Percentiles rank a stretch among this genome's conserved stretches.
Conservation (phyloP, 208 protist species). For the Tritrichomonas foetus region DNA sequence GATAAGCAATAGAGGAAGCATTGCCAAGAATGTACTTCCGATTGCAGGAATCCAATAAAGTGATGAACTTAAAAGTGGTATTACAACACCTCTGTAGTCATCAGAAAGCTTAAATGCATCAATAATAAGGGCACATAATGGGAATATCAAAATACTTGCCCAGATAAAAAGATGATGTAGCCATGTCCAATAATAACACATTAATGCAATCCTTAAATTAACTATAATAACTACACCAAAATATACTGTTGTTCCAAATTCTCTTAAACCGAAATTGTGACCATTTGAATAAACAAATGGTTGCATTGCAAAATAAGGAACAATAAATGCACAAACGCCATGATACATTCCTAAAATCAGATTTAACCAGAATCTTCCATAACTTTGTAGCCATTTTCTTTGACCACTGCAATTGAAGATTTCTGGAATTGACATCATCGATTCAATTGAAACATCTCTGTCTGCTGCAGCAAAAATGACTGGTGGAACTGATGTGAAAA, state of each 20-base stretch:
- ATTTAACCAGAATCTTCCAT: not conserved
- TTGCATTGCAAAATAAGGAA: not conserved
- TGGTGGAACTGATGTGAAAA: conserved; percentile 47
- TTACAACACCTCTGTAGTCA: not conserved
- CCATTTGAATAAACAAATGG: not conserved
- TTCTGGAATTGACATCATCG: not conserved
- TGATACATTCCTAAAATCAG: not conserved
- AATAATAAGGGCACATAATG: not conserved
- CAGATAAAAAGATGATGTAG: not conserved
- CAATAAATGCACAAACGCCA: not conserved
- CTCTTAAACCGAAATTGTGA: not conserved
- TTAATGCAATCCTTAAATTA: not conserved
- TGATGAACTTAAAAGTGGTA: not conserved
- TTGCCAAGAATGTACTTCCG: not conserved
- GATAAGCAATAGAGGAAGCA: not conserved
- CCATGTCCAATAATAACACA: not conserved
- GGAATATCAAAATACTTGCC: not conserved
- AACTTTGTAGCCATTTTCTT: not conserved
- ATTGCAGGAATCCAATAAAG: not conserved
- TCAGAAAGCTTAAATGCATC: not conserved
- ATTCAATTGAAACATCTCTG: not conserved
- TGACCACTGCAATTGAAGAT: not conserved
- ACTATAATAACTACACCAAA: not conserved
- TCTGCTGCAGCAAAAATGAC: conserved; percentile 45
- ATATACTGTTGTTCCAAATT: not conserved